Evolutionary conservation across 441 rosid genomes (phyloP).

Genomic region (Erysimum cheiri): DNA sequence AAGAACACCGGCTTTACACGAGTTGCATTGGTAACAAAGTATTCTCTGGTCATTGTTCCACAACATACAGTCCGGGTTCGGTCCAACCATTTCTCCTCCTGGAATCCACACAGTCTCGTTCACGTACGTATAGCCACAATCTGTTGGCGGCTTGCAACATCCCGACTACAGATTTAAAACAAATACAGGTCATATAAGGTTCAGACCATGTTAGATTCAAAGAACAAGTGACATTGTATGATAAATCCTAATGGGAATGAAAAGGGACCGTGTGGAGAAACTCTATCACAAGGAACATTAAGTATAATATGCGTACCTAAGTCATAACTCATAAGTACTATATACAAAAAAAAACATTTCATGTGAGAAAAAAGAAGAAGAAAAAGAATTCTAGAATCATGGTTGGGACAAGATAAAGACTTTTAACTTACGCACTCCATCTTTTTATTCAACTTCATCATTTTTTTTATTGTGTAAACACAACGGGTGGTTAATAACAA

Average conservation of each 20-base stretch:
- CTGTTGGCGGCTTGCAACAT: conserved; percentile 94
- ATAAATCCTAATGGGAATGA: background rate
- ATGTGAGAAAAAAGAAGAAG: too few relatives aligned
- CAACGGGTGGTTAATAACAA: too few relatives aligned
- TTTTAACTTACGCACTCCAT: too few relatives aligned
- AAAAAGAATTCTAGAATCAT: too few relatives aligned
- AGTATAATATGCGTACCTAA: too few relatives aligned
- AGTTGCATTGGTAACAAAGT: conserved; percentile 74
- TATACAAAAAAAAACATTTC: too few relatives aligned
- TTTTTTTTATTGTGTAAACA: too few relatives aligned
- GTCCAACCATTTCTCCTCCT: conserved; percentile 43
- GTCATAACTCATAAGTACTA: too few relatives aligned
- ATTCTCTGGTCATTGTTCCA: conserved; percentile 77
- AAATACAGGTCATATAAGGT: background rate
- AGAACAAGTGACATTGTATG: background rate
- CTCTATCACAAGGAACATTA: too few relatives aligned
- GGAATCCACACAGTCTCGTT: conserved; percentile 76
- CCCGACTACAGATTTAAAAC: conserved; percentile 59
- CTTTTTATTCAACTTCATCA: too few relatives aligned
- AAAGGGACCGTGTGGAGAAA: too few relatives aligned
- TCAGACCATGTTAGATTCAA: background rate
- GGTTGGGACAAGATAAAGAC: too few relatives aligned
- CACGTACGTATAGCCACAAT: conserved; percentile 65
- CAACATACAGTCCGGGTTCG: conserved; percentile 57
- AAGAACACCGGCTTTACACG: conserved; percentile 95